These are phyloP conservation scores for Eleusine coracana DNA, from an alignment of 176 grass and related monocot genomes.

Conservation along the genomic window DNA sequence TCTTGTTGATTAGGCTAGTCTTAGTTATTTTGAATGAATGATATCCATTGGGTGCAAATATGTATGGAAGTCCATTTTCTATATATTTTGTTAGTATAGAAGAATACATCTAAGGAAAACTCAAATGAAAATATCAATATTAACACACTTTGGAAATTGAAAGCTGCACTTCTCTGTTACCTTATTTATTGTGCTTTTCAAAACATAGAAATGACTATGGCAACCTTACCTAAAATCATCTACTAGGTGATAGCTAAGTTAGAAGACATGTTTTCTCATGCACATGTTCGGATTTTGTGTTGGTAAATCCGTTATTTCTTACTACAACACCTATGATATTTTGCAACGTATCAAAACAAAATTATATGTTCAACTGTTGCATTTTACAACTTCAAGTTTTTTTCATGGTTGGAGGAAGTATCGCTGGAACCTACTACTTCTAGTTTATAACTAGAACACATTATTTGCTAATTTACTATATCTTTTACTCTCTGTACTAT, in stretches of 20 bases:
- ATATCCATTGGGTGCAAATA: background rate
- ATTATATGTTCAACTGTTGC: background rate
- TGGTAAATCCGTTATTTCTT: background rate
- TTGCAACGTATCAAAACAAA: background rate
- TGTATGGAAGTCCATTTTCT: background rate
- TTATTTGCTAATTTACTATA: background rate
- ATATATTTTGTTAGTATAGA: background rate
- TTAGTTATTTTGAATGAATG: slow-evolving; percentile 13
- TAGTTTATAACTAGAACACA: background rate
- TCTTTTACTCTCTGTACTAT: background rate
- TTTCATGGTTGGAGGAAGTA: background rate
- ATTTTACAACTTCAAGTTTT: slow-evolving; percentile 4
- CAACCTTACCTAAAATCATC: background rate
- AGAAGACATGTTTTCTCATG: background rate
- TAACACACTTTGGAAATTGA: background rate
- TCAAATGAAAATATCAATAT: slow-evolving; percentile 1
- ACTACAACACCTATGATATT: background rate
- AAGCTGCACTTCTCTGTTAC: background rate
- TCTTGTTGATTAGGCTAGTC: slow-evolving; percentile 19
- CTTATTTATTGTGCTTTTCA: slow-evolving; percentile 2
- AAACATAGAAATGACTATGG: slow-evolving; percentile 1
- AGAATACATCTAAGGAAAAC: slow-evolving; percentile 12
- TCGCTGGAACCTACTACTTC: background rate
- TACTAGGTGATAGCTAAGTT: background rate
- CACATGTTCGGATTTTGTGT: background rate